Conservation (phyloP, 1,284 basidiomycete species). For the Ganoderma boninense region DNA sequence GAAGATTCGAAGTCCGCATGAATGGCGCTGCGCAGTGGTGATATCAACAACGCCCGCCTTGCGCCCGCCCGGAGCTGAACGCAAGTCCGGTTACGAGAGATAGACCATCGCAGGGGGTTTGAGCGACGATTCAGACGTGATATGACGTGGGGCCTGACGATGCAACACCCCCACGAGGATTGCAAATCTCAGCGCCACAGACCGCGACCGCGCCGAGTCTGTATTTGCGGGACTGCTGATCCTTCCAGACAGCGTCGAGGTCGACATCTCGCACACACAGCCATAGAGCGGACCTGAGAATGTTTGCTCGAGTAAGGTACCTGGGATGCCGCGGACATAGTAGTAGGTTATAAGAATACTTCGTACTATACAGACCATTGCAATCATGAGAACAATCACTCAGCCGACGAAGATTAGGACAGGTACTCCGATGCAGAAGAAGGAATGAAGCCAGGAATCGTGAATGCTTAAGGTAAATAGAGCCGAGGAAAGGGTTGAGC, state of each 20-base stretch:
- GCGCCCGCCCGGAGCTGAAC: background rate
- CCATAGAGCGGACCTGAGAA: background rate
- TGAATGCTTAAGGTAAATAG: background rate
- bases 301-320: conserved; percentile 1
- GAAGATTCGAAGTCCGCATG: conserved; percentile 3
- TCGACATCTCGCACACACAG: background rate
- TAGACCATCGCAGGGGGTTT: background rate
- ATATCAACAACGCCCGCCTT: background rate
- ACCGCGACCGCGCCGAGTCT: background rate
- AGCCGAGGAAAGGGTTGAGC: background rate
- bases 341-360: background rate
- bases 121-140: conserved; percentile 1
- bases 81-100: background rate
- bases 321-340: background rate
- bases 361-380: background rate
- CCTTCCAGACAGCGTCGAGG: background rate
- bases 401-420: background rate
- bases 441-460: background rate
- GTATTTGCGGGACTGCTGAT: background rate
- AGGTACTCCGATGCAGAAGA: conserved; percentile 3
- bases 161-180: background rate
- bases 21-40: conserved; percentile 3
- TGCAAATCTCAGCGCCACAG: background rate
- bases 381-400: background rate
- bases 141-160: background rate